Base-by-base conservation (phyloP, 768 basidiomycete species). In the Boletus rex-veris region DNA sequence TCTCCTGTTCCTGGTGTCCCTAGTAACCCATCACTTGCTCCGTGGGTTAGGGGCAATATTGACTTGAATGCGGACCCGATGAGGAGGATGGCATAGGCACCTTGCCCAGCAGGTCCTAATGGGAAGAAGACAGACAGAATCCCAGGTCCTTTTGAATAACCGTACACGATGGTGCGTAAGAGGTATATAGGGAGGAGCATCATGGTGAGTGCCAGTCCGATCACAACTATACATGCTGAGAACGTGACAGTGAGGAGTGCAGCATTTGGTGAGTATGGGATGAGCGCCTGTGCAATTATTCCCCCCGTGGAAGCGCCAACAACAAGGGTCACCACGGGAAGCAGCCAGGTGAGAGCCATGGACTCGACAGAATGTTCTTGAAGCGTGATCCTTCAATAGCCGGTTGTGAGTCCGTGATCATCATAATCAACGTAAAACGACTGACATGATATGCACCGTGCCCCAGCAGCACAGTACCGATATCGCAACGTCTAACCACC, bases 271-370 rank as follows among this genome's bases (percentile, higher is more conserved):
- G 81, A 79, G 62, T 77, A 73, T 10, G 69, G 53, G 10, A 74
- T 57, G 5, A 92, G 65, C 4, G 81, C 73, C 3, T 68, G 61
- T 0, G 82, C 81, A 21, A 91, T 66, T 39, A 84, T 67, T 1
- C 78, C 85, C 2, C 89, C 89, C 0, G 82, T 74, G 1, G 90
- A 85, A 1, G 86, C 77, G 2, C 80, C 81, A 63, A 92, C 90
- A 41, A 87, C 79, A 15, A 86, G 76, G 0, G 89, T 81, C 4
- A 92, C 85, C 11, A 89, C 80, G 0, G 90, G 90, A 30, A 92
- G 82, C 8, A 91, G 73, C 88, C 89, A 91, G 19, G 76, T 66
- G 21, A 84, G 71, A 0, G 82, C 82, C 78, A 90, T 79, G 2
- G 71, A 64, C 40, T 78, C 72, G 6, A 84, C 61, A 0, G 81